Percentiles rank a stretch among this genome's conserved stretches.
These are phyloP conservation scores for Malania oleifera DNA, from an alignment of 164 flowering plant genomes.

Conservation along the genomic window DNA sequence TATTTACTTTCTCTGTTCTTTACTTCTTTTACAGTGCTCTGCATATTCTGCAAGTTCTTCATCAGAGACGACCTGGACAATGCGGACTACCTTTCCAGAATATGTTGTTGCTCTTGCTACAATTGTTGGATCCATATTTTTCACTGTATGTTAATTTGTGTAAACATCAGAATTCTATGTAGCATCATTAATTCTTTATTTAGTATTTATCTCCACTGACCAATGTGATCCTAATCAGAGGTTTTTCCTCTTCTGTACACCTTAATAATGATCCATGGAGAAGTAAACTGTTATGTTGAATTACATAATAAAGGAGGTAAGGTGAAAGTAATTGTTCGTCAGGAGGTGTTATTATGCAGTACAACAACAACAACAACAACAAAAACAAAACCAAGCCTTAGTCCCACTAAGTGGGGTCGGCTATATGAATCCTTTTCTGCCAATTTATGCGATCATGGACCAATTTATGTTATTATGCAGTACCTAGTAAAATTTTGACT, in stretches of 20 bases:
- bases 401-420: too few relatives aligned
- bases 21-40: constrained; percentile 51
- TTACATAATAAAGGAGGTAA: not conserved
- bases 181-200: not conserved
- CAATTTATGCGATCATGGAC: too few relatives aligned
- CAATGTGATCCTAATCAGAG: not conserved
- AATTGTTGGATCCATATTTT: constrained; percentile 91
- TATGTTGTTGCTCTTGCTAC: constrained; percentile 98
- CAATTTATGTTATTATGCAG: too few relatives aligned
- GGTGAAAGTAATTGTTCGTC: too few relatives aligned
- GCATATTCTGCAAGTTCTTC: constrained; percentile 69
- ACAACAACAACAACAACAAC: too few relatives aligned
- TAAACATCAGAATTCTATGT: not conserved
- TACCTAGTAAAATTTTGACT: too few relatives aligned
- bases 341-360: too few relatives aligned
- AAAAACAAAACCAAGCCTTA: too few relatives aligned
- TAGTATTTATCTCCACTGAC: not conserved
- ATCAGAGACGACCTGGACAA: constrained; percentile 89
- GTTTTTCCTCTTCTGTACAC: not conserved
- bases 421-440: too few relatives aligned
- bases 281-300: not conserved
- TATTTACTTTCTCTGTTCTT: not conserved
- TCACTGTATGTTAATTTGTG: constrained; percentile 47
- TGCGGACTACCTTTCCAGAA: constrained; percentile 93
- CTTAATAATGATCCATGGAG: not conserved